These are phyloP conservation scores for Lobulomyces angularis DNA, from an alignment of 192 early-diverging fungal species.

Conservation along the genomic window DNA sequence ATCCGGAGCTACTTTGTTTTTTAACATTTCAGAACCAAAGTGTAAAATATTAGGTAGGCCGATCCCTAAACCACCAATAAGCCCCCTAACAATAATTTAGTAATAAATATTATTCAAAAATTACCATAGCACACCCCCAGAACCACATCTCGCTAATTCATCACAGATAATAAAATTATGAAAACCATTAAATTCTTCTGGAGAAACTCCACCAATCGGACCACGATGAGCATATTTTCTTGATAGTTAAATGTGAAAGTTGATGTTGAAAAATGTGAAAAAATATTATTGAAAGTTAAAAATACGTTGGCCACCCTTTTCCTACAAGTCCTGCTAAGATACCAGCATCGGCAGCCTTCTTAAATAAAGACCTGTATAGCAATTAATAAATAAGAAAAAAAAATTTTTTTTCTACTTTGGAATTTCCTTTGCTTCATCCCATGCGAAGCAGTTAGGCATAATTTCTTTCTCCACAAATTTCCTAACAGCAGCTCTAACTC, in stretches of 20 bases:
- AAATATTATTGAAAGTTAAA: no score
- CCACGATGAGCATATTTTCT: slow-evolving; percentile 11
- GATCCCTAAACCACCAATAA: slow-evolving; percentile 39
- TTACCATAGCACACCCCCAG: slow-evolving; percentile 74
- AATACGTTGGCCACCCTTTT: slow-evolving; percentile 12
- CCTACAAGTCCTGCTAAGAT: slow-evolving; percentile 54
- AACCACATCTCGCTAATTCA: slow-evolving; percentile 67
- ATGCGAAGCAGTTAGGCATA: slow-evolving; percentile 61
- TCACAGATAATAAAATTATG: slow-evolving; percentile 65
- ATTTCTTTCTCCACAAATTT: slow-evolving; percentile 69
- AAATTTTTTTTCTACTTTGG: no score
- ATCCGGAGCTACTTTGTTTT: slow-evolving; percentile 48
- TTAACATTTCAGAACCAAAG: slow-evolving; percentile 56
- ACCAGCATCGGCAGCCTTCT: slow-evolving; percentile 61
- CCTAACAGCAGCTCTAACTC: slow-evolving; percentile 45
- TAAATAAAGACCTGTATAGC: no score
- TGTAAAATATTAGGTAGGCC: slow-evolving; percentile 64
- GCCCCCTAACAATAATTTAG: no score
- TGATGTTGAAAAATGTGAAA: no score
- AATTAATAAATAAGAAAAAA: no score
- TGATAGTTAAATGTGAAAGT: no score
- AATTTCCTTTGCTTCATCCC: slow-evolving; percentile 70
- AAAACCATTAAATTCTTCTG: slow-evolving; percentile 53
- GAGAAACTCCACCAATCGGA: slow-evolving; percentile 16
- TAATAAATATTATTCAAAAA: no score